phyloP scores from a whole-genome alignment of 2,329 filamentous ascomycete genomes.

The Hypoxylon sp. region DNA sequence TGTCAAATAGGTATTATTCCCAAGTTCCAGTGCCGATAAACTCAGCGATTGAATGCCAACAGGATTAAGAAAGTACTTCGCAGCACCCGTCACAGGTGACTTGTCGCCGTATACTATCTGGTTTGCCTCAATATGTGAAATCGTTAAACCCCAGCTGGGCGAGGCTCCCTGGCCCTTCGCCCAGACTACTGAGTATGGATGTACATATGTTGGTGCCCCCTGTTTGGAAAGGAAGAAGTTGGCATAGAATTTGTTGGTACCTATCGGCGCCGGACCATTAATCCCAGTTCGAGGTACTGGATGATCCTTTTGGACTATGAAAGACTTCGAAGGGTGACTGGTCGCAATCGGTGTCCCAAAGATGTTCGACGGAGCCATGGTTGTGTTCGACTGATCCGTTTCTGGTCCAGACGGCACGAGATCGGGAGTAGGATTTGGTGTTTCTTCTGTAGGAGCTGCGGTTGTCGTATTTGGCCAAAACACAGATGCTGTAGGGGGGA shows the following conservation, averaged over 20 bases:
- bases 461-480: constrained; percentile 54
- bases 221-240: constrained; percentile 86
- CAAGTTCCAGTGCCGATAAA: constrained; percentile 83
- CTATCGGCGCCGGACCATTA: constrained; percentile 64
- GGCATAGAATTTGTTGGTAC: constrained; percentile 86
- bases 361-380: constrained; percentile 60
- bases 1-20: constrained; percentile 69
- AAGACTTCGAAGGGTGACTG: constrained; percentile 64
- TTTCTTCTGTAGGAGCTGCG: constrained; percentile 34
- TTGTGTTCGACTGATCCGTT: constrained; percentile 43
- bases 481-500: constrained; percentile 52
- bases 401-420: constrained; percentile 46
- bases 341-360: constrained; percentile 70
- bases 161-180: constrained; percentile 73
- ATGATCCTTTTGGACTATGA: constrained; percentile 67
- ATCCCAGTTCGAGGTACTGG: constrained; percentile 71
- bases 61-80: constrained; percentile 83
- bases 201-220: constrained; percentile 77
- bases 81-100: constrained; percentile 69
- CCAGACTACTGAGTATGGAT: constrained; percentile 82
- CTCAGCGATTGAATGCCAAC: constrained; percentile 85
- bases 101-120: constrained; percentile 78
- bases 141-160: constrained; percentile 81
- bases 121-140: constrained; percentile 79
- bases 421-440: constrained; percentile 56